phyloP scores from a whole-genome alignment of 345 rosid genomes.

The Eucalyptus regnans region DNA sequence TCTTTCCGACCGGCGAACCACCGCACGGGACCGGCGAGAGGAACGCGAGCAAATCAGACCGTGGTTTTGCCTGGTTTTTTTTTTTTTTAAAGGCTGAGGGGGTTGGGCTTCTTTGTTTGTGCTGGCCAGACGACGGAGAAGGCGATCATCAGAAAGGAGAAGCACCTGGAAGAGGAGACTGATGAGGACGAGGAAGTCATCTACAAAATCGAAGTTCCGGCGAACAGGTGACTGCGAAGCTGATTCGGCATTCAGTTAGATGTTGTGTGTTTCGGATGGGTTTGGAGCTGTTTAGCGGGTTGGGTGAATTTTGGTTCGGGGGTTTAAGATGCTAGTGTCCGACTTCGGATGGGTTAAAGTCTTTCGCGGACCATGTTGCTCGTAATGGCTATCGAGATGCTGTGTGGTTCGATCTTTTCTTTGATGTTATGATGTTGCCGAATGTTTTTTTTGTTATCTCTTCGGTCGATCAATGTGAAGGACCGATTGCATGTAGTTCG shows the following conservation, averaged over 20 bases:
- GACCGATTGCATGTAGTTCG: too few species aligned
- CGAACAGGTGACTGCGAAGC: constrained; percentile 39
- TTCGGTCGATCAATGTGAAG: too few species aligned
- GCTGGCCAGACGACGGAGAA: constrained; percentile 62
- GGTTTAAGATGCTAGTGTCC: background rate
- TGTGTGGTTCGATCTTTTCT: background rate
- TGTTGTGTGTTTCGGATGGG: background rate
- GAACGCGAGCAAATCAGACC: too few species aligned
- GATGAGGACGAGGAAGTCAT: constrained; percentile 54
- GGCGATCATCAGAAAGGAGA: constrained; percentile 78
- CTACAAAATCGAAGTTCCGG: constrained; percentile 80
- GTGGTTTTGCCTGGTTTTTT: background rate
- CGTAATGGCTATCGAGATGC: background rate
- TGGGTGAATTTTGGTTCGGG: background rate
- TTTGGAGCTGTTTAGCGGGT: background rate
- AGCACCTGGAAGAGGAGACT: constrained; percentile 36
- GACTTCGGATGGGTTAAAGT: background rate
- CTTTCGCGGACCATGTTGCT: background rate
- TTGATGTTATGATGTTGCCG: background rate
- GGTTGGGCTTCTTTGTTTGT: background rate
- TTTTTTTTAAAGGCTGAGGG: too few species aligned
- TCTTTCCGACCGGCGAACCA: too few species aligned
- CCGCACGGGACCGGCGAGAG: too few species aligned
- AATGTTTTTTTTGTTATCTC: too few species aligned
- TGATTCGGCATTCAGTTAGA: background rate